A percentile compares a stretch with the other conserved stretches of the same genome.
phyloP scores from a whole-genome alignment of 306 rosid genomes.

The Cicer chorassanicum region DNA sequence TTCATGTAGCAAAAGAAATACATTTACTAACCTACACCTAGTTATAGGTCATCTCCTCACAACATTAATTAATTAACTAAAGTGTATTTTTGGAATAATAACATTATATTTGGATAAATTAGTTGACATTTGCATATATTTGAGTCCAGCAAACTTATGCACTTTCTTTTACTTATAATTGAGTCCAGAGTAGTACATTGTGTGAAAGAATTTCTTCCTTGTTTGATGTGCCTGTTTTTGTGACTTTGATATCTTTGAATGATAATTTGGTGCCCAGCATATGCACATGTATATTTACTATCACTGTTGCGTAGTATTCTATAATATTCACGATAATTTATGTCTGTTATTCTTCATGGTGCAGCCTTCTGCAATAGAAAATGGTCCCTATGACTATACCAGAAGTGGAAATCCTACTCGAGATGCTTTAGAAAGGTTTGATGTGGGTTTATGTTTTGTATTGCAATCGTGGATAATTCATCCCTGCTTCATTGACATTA shows the following conservation, averaged over 20 bases:
- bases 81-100: no score
- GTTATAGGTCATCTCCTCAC: no score
- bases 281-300: background rate
- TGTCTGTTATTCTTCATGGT: conserved; percentile 38
- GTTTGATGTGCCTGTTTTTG: background rate
- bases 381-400: conserved; percentile 91
- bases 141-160: no score
- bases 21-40: no score
- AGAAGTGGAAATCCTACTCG: conserved; percentile 96
- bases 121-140: no score
- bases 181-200: background rate
- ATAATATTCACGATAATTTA: conserved; percentile 15
- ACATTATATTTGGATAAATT: no score
- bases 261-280: background rate
- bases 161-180: no score
- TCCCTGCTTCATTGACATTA: conserved; percentile 38
- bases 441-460: conserved; percentile 24
- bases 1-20: no score
- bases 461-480: conserved; percentile 24
- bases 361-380: conserved; percentile 87
- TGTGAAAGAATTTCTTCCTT: background rate
- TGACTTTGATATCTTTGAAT: conserved; percentile 24
- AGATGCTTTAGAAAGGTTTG: conserved; percentile 83
- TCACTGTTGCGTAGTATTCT: conserved; percentile 10
- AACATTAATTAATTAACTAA: no score